These are phyloP conservation scores for Elongisporangium undulatum DNA, from an alignment of 352 stramenopile genomes.

Conservation along the genomic window DNA sequence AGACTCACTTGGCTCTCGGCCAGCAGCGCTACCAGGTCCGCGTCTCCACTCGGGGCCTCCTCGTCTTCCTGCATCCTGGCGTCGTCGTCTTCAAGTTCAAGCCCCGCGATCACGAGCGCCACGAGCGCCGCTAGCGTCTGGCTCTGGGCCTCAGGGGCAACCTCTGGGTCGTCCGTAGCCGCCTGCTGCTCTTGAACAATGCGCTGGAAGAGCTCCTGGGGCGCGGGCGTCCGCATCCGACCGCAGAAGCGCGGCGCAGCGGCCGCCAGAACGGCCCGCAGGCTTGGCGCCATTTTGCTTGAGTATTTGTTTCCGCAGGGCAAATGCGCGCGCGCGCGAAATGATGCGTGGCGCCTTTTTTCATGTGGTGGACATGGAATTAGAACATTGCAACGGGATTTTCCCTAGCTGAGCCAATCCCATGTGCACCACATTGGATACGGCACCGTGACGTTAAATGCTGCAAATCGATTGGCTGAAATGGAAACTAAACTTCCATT, in stretches of 20 bases:
- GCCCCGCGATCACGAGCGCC: not conserved
- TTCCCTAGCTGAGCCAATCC: not conserved
- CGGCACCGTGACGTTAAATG: not conserved
- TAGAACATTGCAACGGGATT: not conserved
- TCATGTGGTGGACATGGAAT: not conserved
- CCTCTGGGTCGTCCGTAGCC: not conserved
- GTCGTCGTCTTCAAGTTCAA: slow-evolving; percentile 1
- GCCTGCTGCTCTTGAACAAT: not conserved
- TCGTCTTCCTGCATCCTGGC: slow-evolving; percentile 3
- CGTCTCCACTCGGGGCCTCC: not conserved
- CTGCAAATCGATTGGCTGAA: not conserved
- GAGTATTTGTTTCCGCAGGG: not conserved
- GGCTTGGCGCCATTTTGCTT: not conserved
- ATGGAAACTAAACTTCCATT: not conserved
- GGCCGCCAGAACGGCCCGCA: not conserved
- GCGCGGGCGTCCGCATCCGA: not conserved
- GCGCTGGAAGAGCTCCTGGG: not conserved
- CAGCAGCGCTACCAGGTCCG: slow-evolving; percentile 32
- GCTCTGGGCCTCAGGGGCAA: not conserved
- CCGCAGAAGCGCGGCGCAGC: not conserved
- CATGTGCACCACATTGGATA: not conserved
- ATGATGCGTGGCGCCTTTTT: not conserved
- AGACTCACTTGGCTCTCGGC: slow-evolving; percentile 51
- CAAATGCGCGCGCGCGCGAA: not conserved
- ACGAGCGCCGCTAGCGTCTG: not conserved